These are phyloP conservation scores for Petunia secreta DNA, from an alignment of 257 asterid species.

Conservation along the genomic window DNA sequence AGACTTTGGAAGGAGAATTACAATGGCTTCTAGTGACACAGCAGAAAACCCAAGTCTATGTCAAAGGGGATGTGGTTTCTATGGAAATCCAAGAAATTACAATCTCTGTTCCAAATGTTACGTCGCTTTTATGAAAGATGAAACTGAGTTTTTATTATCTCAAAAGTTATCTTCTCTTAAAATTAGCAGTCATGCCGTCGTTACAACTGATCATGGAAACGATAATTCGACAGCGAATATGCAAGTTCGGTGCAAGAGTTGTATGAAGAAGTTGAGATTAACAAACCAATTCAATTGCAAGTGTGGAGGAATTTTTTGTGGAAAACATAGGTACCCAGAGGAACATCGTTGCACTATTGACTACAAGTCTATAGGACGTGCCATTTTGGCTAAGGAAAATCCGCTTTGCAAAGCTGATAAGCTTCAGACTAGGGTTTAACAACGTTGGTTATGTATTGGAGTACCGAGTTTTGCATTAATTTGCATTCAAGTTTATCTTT, in stretches of 20 bases:
- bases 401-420: constrained; percentile 34
- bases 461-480: neutral
- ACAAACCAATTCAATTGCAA: constrained; percentile 37
- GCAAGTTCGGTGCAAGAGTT: constrained; percentile 32
- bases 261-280: constrained; percentile 38
- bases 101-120: too few relatives aligned
- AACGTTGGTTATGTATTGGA: neutral
- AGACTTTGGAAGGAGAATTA: too few relatives aligned
- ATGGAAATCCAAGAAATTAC: too few relatives aligned
- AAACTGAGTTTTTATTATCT: too few relatives aligned
- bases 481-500: neutral
- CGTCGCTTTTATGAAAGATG: too few relatives aligned
- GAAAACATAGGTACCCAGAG: constrained; percentile 41
- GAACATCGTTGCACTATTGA: constrained; percentile 37
- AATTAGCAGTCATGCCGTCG: too few relatives aligned
- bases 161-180: too few relatives aligned
- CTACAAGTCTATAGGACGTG: constrained; percentile 36
- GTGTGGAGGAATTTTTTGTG: constrained; percentile 38
- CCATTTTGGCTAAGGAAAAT: constrained; percentile 34
- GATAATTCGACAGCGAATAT: neutral
- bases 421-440: constrained; percentile 29
- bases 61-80: too few relatives aligned
- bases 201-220: neutral
- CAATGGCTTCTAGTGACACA: too few relatives aligned
- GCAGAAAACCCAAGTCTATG: too few relatives aligned